Evolutionary conservation across 805 yeast genomes (phyloP), one percentile per base, ranked within the genome.

Genomic region (Ogataea nonfermentans): DNA sequence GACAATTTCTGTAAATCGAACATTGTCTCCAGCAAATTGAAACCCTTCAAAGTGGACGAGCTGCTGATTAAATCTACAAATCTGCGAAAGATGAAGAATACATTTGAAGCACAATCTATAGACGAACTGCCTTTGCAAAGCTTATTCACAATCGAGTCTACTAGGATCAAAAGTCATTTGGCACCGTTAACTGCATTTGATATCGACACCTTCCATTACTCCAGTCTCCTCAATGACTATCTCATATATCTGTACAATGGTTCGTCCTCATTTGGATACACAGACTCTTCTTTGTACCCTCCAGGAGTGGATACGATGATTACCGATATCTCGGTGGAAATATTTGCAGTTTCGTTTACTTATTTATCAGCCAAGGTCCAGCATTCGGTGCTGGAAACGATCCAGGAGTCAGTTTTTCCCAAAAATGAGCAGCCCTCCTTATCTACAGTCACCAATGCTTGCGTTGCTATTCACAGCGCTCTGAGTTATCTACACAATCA

Each of bases 331-430:
- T 81, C 96, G 0, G 79, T 91, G 53, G 88, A 83, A 44, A 68
- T 90, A 2, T 86, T 89, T 55, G 78, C 85, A 4, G 55, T 73
- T 7, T 70, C 84, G 1, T 83, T 91, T 48, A 86, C 95, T 0
- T 67, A 71, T 42, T 73, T 91, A 49, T 78, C 90, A 6, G 63
- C 77, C 4, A 85, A 87, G 46, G 84, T 93, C 37, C 97, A 91
- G 54, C 81, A 83, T 42, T 88, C 97, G 1, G 70, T 93, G n/a
- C 61, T 93, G 14, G 97, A 91, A 53, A 85, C 81, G 38, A 62
- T 93, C 46, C 73, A 89, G 48, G 67, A 81, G 3, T 68, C 73
- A 12, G 45, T 81, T 25, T 65, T 74, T 33, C 67, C 49, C 11
- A 76, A 20, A 62, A 70, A 22, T 52, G 63, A 48, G 30, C 57